phyloP scores from a whole-genome alignment of 1,284 basidiomycete species.

The Rhodotorula sp. region DNA sequence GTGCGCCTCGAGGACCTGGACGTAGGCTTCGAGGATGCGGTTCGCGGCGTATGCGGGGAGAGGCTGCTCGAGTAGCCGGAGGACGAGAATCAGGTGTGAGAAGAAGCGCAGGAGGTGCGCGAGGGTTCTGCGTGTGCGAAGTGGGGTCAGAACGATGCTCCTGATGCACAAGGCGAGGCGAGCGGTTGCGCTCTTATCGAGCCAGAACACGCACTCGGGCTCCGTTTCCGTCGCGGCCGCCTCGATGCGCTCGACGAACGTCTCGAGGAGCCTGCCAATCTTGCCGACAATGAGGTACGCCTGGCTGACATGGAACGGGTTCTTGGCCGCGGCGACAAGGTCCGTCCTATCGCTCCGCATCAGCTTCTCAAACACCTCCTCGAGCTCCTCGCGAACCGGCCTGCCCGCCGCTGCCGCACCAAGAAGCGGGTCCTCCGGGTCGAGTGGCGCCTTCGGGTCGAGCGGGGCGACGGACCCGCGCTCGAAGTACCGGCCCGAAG shows the following conservation, averaged over 20 bases:
- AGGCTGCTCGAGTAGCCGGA: constrained; percentile 75
- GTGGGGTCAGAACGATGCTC: background rate
- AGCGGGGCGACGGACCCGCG: constrained; percentile 18
- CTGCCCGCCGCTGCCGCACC: constrained; percentile 10
- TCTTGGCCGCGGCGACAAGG: constrained; percentile 60
- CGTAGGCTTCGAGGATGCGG: constrained; percentile 82
- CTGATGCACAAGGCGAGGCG: background rate
- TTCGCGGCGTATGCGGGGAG: constrained; percentile 67
- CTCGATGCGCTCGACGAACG: constrained; percentile 66
- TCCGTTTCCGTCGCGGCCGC: constrained; percentile 53
- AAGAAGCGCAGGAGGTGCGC: constrained; percentile 74
- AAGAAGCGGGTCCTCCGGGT: constrained; percentile 35
- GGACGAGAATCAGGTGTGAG: constrained; percentile 87
- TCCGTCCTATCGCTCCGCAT: constrained; percentile 28
- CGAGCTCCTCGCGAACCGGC: constrained; percentile 29
- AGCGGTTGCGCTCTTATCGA: too few species aligned
- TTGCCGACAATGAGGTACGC: constrained; percentile 78
- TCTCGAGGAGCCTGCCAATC: constrained; percentile 67
- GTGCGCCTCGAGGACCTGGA: constrained; percentile 77
- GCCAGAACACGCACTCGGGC: constrained; percentile 61
- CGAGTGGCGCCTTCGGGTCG: constrained; percentile 15
- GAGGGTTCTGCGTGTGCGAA: constrained; percentile 40
- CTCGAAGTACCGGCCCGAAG: constrained; percentile 31
- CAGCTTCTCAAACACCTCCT: constrained; percentile 39
- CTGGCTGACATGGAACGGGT: constrained; percentile 85